Conservation (phyloP, 2,329 filamentous ascomycete species). For the Plenodomus tracheiphilus region DNA sequence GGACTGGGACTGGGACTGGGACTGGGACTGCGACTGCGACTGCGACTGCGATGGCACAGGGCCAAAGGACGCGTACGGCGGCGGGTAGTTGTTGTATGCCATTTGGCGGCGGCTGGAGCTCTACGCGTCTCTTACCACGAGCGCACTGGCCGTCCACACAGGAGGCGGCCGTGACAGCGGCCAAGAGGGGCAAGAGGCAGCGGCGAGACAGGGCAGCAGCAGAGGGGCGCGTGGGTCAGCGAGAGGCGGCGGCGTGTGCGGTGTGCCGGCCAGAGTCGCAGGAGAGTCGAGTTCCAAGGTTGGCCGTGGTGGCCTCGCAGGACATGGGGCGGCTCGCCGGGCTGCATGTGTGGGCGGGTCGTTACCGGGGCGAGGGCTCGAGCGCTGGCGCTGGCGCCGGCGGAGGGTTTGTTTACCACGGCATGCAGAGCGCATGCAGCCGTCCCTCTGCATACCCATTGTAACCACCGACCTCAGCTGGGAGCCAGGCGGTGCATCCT, state of each 20-base stretch:
- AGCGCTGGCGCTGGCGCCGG: constrained; percentile 2
- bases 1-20: too few species aligned
- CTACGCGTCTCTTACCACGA: constrained; percentile 18
- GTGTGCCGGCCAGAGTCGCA: not conserved
- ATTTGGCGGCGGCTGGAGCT: constrained; percentile 18
- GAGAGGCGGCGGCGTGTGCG: not conserved
- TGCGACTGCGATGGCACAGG: too few species aligned
- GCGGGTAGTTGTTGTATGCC: constrained; percentile 34
- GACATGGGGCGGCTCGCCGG: too few species aligned
- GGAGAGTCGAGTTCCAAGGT: not conserved
- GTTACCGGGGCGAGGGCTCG: constrained; percentile 15
- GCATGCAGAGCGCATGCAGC: constrained; percentile 9
- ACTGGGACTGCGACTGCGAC: too few species aligned
- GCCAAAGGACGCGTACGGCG: constrained; percentile 7
- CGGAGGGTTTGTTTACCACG: constrained; percentile 10
- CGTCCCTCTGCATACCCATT: constrained; percentile 15
- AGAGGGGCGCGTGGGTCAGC: constrained; percentile 1
- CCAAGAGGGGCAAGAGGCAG: constrained; percentile 3
- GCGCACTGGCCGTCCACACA: constrained; percentile 19
- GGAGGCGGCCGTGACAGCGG: constrained; percentile 5
- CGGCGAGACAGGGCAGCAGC: constrained; percentile 1
- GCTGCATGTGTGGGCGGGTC: too few species aligned
- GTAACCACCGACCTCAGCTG: constrained; percentile 10
- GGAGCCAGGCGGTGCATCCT: constrained; percentile 18
- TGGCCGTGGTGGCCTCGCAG: too few species aligned